Base-by-base conservation (phyloP, 805 yeast genomes). In the Candida anglica region DNA sequence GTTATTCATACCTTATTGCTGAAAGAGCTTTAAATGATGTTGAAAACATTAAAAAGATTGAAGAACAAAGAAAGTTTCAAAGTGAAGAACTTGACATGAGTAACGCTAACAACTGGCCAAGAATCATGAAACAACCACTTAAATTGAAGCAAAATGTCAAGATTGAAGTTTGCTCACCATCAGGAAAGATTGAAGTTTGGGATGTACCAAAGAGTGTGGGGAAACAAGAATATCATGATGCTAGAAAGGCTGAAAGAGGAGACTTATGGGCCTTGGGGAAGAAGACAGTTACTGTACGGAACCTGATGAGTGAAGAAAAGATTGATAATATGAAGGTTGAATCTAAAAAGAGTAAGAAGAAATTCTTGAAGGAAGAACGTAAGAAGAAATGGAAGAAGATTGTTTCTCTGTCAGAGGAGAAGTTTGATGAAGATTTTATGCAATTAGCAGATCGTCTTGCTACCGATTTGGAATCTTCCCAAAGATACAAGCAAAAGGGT, bases 131-230 rank as follows among this genome's bases (percentile, higher is more conserved):
- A 22, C 73, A 71, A 15, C 98, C 98, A 2, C 44, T 72, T 49
- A 86, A 87, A 50, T 73, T 82, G 31, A 85, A 86, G 52, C 86
- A 88, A 3, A 94, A 88, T 60, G 93, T 91, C 13, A 65, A 77
- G 16, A 68, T 89, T 55, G 84, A 79, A 43, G 73, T 88, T 2
- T 87, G 96, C 65, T 77, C 86, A 0, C 75, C 89, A 0, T 71
- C 81, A 10, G 96, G 96, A 1, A 71, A 73, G 30, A 58, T 91
- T 27, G 97, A 91, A 58, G 78, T 80, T 39, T 88, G 97, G 96
- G 80, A 80, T 11, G 74, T 93, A 2, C 82, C 97, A 0, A 84
- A 81, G 53, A 79, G 94, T 14, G 69, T 75, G 35, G 84, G 86
- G 5, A 77, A 77, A 41, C 82, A 77, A 40, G 77, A 68, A 2